These are phyloP conservation scores for Penicillium chermesinum DNA, from an alignment of 495 filamentous ascomycete genomes.

Conservation along the genomic window DNA sequence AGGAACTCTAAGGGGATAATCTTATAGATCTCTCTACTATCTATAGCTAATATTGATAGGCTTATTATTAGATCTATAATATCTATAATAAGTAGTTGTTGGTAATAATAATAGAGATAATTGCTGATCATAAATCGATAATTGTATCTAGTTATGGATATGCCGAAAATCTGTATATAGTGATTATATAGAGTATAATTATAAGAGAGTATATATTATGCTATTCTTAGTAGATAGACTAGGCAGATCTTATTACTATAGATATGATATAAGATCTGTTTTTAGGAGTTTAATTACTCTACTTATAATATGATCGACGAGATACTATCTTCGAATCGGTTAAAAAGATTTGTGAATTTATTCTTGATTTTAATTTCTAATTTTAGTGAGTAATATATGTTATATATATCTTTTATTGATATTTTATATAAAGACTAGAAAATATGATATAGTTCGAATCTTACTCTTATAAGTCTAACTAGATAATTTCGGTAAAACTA, in stretches of 20 bases:
- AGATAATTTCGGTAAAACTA: not conserved
- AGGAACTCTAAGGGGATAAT: constrained; percentile 32
- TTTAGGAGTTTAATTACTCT: constrained; percentile 7
- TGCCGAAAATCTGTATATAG: constrained; percentile 23
- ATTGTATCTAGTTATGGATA: constrained; percentile 6
- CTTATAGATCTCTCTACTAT: constrained; percentile 28
- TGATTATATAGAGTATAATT: constrained; percentile 27
- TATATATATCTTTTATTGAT: not conserved
- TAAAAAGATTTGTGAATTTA: not conserved
- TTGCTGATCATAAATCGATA: constrained; percentile 17
- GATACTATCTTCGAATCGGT: not conserved
- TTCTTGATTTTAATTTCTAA: not conserved
- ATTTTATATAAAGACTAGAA: not conserved
- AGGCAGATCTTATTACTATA: constrained; percentile 19
- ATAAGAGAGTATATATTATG: constrained; percentile 25
- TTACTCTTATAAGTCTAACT: not conserved
- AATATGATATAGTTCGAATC: not conserved
- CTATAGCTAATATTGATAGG: constrained; percentile 30
- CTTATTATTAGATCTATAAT: constrained; percentile 29
- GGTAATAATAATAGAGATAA: constrained; percentile 16
- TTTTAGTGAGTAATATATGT: not conserved
- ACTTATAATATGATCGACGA: constrained; percentile 11
- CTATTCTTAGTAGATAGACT: constrained; percentile 18
- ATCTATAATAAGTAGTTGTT: constrained; percentile 13
- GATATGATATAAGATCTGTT: constrained; percentile 6